These are phyloP conservation scores for Microstroma glucosiphilum DNA, from an alignment of 1,284 basidiomycete genomes.

Conservation along the genomic window DNA sequence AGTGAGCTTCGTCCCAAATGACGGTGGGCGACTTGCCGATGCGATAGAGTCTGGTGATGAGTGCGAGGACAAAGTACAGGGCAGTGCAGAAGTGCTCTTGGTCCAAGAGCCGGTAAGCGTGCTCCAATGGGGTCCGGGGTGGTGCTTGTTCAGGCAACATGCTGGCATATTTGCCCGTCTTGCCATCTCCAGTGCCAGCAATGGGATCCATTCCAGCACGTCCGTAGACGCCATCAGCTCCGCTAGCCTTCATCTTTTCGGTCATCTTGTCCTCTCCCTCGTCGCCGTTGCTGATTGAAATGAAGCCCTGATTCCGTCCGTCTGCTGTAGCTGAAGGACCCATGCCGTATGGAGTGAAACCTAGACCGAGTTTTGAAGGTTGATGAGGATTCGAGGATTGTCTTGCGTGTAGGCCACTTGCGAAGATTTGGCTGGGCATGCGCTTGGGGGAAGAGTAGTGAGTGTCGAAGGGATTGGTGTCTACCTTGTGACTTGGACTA, in stretches of 20 bases:
- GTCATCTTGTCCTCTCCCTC: conserved; percentile 17
- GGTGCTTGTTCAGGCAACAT: conserved; percentile 41
- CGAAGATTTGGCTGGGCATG: not conserved
- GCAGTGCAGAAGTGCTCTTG: conserved; percentile 51
- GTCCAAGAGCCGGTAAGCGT: conserved; percentile 18
- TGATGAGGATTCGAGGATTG: not conserved
- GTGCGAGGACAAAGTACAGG: conserved; percentile 83
- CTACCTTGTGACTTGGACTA: not conserved
- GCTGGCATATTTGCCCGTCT: conserved; percentile 33
- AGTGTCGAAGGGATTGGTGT: too few relatives aligned
- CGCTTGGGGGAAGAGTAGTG: too few relatives aligned
- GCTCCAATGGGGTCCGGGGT: conserved; percentile 26
- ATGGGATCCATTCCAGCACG: conserved; percentile 12
- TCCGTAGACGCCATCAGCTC: conserved; percentile 9
- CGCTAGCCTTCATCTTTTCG: conserved; percentile 11
- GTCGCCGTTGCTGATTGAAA: not conserved
- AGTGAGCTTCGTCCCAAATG: conserved; percentile 80
- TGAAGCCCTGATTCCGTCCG: not conserved
- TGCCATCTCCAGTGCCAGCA: not conserved
- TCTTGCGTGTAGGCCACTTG: not conserved
- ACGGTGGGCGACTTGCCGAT: conserved; percentile 83
- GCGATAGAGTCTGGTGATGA: conserved; percentile 87
- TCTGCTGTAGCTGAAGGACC: not conserved
- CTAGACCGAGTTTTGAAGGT: not conserved
- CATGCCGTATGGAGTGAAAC: not conserved